A percentile compares a stretch with the other conserved stretches of the same genome.
Conservation (phyloP, 148 eudicot genomes). For the Salicornia ramosissima region DNA sequence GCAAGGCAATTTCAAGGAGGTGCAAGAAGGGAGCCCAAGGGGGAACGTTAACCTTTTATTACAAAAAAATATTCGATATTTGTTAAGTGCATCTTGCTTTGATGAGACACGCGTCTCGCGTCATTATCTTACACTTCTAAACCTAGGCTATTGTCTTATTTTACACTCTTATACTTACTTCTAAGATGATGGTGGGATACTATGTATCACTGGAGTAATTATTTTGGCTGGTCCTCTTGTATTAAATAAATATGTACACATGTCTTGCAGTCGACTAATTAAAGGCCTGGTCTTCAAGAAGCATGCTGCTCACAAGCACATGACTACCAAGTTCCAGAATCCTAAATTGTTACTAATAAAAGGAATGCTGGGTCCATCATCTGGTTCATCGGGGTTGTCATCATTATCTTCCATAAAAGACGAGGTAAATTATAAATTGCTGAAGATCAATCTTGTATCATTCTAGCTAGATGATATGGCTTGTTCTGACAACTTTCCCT, state of each 20-base stretch:
- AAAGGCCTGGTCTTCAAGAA: conserved; percentile 89
- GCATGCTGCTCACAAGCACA: conserved; percentile 97
- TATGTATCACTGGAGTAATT: background rate
- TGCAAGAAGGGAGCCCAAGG: no score
- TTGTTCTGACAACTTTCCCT: conserved; percentile 22
- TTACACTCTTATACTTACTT: no score
- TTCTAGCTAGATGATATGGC: conserved; percentile 5
- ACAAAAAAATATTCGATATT: no score
- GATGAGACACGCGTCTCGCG: no score
- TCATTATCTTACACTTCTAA: no score
- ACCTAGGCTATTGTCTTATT: no score
- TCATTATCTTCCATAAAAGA: conserved; percentile 69
- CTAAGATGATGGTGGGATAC: no score
- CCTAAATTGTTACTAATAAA: conserved; percentile 70
- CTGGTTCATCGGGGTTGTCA: conserved; percentile 62
- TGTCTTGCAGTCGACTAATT: conserved; percentile 55
- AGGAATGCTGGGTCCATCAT: conserved; percentile 69
- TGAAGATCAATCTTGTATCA: background rate
- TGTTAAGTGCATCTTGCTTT: no score
- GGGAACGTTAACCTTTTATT: no score
- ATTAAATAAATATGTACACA: background rate
- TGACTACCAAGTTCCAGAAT: conserved; percentile 69
- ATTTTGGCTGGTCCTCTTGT: background rate
- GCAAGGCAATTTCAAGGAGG: no score
- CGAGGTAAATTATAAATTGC: conserved; percentile 38